Conservation (phyloP, 108 stramenopile genomes). For the Pseudonitzschia delicatissima region DNA sequence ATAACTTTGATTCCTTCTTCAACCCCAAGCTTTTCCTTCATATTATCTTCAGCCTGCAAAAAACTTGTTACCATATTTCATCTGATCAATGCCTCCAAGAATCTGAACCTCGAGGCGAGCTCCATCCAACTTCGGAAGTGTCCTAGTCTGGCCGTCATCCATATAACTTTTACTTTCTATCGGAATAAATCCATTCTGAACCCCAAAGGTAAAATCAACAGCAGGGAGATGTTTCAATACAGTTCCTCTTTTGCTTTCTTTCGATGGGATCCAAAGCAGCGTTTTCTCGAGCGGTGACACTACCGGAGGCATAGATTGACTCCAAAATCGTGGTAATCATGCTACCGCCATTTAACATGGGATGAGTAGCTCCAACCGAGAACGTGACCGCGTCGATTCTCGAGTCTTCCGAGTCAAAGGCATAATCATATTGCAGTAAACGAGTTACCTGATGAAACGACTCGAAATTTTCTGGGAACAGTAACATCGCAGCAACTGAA, state of each 20-base stretch:
- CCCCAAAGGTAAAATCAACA: conserved; percentile 75
- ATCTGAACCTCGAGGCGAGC: conserved; percentile 68
- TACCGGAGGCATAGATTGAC: conserved; percentile 77
- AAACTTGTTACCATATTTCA: conserved; percentile 24
- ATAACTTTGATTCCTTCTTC: conserved; percentile 75
- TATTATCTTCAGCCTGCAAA: conserved; percentile 16
- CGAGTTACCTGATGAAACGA: conserved; percentile 38
- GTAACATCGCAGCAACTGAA: conserved; percentile 67
- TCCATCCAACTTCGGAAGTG: conserved; percentile 74
- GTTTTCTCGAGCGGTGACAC: conserved; percentile 71
- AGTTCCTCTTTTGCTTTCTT: conserved; percentile 64
- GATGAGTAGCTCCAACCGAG: conserved; percentile 78
- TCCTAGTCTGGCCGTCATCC: conserved; percentile 80
- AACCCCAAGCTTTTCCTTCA: conserved; percentile 15
- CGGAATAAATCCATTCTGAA: conserved; percentile 80
- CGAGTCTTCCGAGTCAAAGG: conserved; percentile 75
- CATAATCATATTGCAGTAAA: conserved; percentile 78
- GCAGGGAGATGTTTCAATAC: conserved; percentile 85
- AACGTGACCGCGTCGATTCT: conserved; percentile 74
- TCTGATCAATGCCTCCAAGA: conserved; percentile 53
- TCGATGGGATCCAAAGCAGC: conserved; percentile 75
- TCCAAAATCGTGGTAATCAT: conserved; percentile 81
- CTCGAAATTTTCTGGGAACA: conserved; percentile 67
- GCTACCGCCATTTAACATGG: conserved; percentile 83
- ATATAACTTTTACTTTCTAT: conserved; percentile 72